phyloP scores from a whole-genome alignment of 2,329 filamentous ascomycete species.

The Fonsecaea monophora region DNA sequence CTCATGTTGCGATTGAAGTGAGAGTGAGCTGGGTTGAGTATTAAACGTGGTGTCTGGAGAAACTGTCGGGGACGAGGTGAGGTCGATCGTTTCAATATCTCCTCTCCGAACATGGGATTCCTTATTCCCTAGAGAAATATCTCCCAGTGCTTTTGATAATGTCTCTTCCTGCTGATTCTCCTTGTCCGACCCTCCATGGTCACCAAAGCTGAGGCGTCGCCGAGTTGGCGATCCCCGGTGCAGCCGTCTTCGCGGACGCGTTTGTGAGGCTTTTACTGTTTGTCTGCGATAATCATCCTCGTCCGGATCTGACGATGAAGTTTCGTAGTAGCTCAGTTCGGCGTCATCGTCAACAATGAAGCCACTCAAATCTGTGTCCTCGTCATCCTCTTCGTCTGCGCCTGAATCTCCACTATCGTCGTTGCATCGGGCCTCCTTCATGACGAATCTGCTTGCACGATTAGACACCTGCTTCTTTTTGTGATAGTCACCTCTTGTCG shows the following conservation, averaged over 20 bases:
- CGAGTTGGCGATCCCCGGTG: slow-evolving; percentile 27
- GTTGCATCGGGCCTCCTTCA: slow-evolving; percentile 38
- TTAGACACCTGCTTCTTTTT: slow-evolving; percentile 15
- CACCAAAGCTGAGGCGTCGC: slow-evolving; percentile 20
- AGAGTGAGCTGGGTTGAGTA: background rate
- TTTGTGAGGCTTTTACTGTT: background rate
- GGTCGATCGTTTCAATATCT: slow-evolving; percentile 38
- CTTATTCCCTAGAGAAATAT: slow-evolving; percentile 46
- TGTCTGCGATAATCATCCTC: slow-evolving; percentile 17
- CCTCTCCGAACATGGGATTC: slow-evolving; percentile 25
- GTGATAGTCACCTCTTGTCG: background rate
- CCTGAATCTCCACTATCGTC: slow-evolving; percentile 38
- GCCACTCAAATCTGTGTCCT: slow-evolving; percentile 41
- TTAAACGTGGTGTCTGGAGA: slow-evolving; percentile 17
- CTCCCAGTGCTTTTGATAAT: slow-evolving; percentile 44
- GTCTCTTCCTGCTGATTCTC: slow-evolving; percentile 27
- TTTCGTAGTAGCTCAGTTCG: slow-evolving; percentile 38
- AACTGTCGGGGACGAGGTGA: slow-evolving; percentile 33
- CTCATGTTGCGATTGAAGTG: slow-evolving; percentile 9
- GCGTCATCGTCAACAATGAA: slow-evolving; percentile 43
- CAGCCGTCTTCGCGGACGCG: slow-evolving; percentile 28
- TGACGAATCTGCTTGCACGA: slow-evolving; percentile 34
- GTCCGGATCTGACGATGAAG: slow-evolving; percentile 29
- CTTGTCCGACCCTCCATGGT: slow-evolving; percentile 38
- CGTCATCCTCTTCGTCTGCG: slow-evolving; percentile 40